These are phyloP conservation scores for Metschnikowia picachoensis DNA, from an alignment of 805 yeast species.

Conservation along the genomic window DNA sequence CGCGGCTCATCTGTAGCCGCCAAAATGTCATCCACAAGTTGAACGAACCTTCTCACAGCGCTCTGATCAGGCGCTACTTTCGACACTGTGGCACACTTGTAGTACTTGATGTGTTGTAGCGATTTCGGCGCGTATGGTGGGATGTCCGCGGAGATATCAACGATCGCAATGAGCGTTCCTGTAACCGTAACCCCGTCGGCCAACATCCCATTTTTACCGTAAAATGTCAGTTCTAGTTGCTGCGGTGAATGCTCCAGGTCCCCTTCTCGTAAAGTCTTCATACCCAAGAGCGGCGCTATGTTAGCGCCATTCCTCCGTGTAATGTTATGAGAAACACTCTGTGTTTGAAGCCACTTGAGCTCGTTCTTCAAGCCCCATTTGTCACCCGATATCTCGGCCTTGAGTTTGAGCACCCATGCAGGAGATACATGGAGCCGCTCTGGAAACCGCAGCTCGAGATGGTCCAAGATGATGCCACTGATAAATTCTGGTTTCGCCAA, in stretches of 20 bases:
- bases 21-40: slow-evolving; percentile 47
- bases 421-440: slow-evolving; percentile 52
- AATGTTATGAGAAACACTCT: slow-evolving; percentile 47
- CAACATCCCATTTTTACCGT: slow-evolving; percentile 17
- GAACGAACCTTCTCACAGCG: slow-evolving; percentile 55
- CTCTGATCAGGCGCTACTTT: slow-evolving; percentile 67
- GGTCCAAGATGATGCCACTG: slow-evolving; percentile 59
- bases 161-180: slow-evolving; percentile 49
- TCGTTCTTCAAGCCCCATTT: slow-evolving; percentile 81
- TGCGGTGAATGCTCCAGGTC: slow-evolving; percentile 60
- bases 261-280: slow-evolving; percentile 70
- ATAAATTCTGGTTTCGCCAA: slow-evolving; percentile 60
- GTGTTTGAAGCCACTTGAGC: slow-evolving; percentile 60
- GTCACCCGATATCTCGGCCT: slow-evolving; percentile 60
- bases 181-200: slow-evolving; percentile 23
- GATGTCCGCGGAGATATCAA: slow-evolving; percentile 65
- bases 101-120: slow-evolving; percentile 51
- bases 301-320: slow-evolving; percentile 24
- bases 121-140: slow-evolving; percentile 68
- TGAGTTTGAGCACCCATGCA: slow-evolving; percentile 65
- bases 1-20: slow-evolving; percentile 14
- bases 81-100: slow-evolving; percentile 74
- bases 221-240: slow-evolving; percentile 45
- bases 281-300: slow-evolving; percentile 53
- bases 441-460: slow-evolving; percentile 47